Evolutionary conservation across 2,329 filamentous ascomycete species (phyloP), one percentile per base, ranked within the genome.

Genomic region (Iodosphaeria phyllophila): DNA sequence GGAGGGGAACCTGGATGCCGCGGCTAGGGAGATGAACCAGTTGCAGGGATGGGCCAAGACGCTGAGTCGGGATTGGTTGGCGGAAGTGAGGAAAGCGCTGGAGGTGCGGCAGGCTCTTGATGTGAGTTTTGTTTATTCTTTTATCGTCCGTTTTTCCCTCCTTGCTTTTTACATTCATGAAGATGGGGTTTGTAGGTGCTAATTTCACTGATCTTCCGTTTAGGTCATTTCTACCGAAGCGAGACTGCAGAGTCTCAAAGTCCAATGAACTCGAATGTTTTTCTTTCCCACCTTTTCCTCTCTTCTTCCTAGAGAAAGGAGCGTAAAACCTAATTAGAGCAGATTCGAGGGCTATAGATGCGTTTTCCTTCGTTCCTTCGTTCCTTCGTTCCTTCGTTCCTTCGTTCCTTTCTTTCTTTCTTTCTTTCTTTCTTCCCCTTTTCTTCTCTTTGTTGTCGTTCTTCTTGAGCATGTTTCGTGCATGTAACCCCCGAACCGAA

Each of bases 61-160:
- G 20, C 55, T 98, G 44, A 91, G 80, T 52, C 73, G 77, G 43
- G 89, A 98, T 51, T 98, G 89, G 89, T 54, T 98, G 37, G 65
- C 64, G 26, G 89, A 98, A 60, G 78, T 83, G 33, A 71, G 89
- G 47, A 77, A 83, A 55, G 80, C 92, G 35, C 59, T 98, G 42
- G 89, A 98, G 56, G 89, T 95, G 35, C 74, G 79, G 54, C 89
- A 98, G 56, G 89, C 89, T 42, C 62, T 98, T 41, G 89, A 98
- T 52, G 89, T 92, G 52, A 71, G 74, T 65, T 35, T 30, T 24
- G 24, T 28, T 24, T 8, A 16, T 28, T 20, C 17, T 19, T 22
- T 9, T 13, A 19, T 27, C 20, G 18, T 16, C 22, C 4, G 14
- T 19, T 9, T 24, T 25, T 24, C 26, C 13, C n/a, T 23, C 18